Evolutionary conservation across 305 asterid genomes (phyloP), one percentile per base, ranked within the genome.

Genomic region (Ajuga reptans): DNA sequence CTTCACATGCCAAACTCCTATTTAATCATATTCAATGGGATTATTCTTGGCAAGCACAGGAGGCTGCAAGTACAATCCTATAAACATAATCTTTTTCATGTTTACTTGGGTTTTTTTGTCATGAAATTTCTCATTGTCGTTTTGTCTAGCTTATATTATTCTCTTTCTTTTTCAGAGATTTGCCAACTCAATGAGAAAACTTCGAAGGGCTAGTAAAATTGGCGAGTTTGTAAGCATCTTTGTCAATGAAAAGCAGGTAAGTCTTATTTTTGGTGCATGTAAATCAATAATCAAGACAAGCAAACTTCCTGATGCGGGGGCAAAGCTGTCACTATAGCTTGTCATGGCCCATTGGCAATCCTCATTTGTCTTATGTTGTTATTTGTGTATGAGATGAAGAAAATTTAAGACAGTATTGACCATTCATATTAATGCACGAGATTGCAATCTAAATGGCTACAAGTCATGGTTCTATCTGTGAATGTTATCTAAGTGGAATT

Each of bases 141-240:
- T 64, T n/a, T 56, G 27, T 69, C 41, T 64, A 37, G 39, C 62
- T 65, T 57, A 52, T 24, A 43, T 37, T 5, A 51, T 72, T 65
- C 9, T 18, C 55, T 63, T 17, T 51, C 6, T 62, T 72, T 51
- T 39, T 62, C 78, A 93, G 98, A 79, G 67, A 63, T 93, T 90
- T 77, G 89, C 97, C 70, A 73, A 63, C 72, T 74, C 75, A 49
- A 84, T 93, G 96, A 91, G 99, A 73, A 89, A 83, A 75, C 81
- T 93, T 69, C 85, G 97, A 42, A 88, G 99, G 80, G 87, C 90
- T 73, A 94, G 96, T 75, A 84, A 79, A 85, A 66, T 93, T 70
- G 96, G 96, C 52, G 97, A 90, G 86, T 93, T 93, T 60, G 83
- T 93, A 67, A 93, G 99, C 91, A 89, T 93, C 68, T 93, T 86